Evolutionary conservation across 2,329 filamentous ascomycete genomes (phyloP).

Genomic region (Lecanoromycetidae sp.): DNA sequence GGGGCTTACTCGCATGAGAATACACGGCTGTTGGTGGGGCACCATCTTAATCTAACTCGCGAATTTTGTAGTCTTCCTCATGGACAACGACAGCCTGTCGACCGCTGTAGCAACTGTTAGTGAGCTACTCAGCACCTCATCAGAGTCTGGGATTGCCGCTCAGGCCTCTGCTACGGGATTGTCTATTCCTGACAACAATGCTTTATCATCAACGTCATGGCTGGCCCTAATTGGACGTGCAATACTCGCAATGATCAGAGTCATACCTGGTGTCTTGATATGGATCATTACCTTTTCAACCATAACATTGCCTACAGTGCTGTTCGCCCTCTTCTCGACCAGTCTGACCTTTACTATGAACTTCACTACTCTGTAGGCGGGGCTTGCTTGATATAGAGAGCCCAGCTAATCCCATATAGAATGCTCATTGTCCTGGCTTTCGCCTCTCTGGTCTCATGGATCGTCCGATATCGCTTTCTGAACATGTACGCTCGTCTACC

Average conservation of each 20-base stretch:
- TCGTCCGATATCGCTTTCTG: conserved; percentile 86
- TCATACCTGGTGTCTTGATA: conserved; percentile 52
- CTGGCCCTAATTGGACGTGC: conserved; percentile 37
- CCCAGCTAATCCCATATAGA: conserved; percentile 29
- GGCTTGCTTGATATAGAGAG: neutral
- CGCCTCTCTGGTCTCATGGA: conserved; percentile 80
- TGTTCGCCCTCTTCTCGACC: conserved; percentile 82
- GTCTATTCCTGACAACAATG: neutral
- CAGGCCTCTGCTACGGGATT: neutral
- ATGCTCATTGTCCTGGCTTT: conserved; percentile 66
- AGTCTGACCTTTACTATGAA: conserved; percentile 98
- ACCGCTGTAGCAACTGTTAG: neutral
- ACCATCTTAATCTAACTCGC: too few species aligned
- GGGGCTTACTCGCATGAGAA: conserved; percentile 4
- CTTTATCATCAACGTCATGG: conserved; percentile 20
- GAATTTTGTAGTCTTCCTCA: too few species aligned
- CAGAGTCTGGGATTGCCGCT: neutral
- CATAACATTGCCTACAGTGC: conserved; percentile 75
- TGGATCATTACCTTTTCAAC: conserved; percentile 76
- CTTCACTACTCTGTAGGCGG: conserved; percentile 74
- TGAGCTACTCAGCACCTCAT: neutral
- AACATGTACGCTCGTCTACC: conserved; percentile 95
- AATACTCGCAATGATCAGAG: conserved; percentile 38
- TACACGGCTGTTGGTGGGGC: neutral
- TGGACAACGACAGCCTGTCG: conserved; percentile 1